Evolutionary conservation across 2,329 filamentous ascomycete genomes (phyloP), one percentile per base, ranked within the genome.

Genomic region (Penicillium sp.): DNA sequence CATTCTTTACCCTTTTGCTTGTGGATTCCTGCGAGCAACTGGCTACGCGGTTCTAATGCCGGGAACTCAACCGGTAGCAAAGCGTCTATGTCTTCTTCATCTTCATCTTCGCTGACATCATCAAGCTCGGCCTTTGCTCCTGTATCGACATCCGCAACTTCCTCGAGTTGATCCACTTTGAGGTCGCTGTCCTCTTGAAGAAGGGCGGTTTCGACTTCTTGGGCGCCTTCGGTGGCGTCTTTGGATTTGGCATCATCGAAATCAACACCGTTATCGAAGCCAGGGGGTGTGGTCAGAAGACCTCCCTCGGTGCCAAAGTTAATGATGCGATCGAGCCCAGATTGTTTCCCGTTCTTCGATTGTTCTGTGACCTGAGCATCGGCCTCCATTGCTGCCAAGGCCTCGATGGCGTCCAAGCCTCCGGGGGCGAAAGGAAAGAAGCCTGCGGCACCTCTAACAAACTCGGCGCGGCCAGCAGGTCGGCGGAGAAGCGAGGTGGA

Each of bases 371-470:
- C 60, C 51, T 75, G 80, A 36, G 86, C 81, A 68, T 93, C 87
- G 49, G 92, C 89, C 71, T 97, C 93, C 52, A 91, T 81, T 5
- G 90, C 90, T 29, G 93, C 91, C 10, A 92, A 88, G 2, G 90
- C 89, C 73, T 96, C 90, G 23, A 97, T 89, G 1, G 87, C 86
- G 60, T 97, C 93, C 15, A 97, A 77, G 1, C 94, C 94, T 55
- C 93, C 93, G 0, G 93, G 93, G 0, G 92, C 89, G 76, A 97
- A 97, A 0, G 93, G 93, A 59, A 96, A 96, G 78, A 96, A 97
- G 0, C 93, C 93, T 8, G 93, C 91, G 36, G 90, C 93, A 15
- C 94, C 94, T 60, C 93, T 85, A 13, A 97, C 93, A 74, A 97
- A 96, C 49, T 97, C 93, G 31, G 90, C 91, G 61, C 90, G 85